Evolutionary conservation across 1,284 basidiomycete species (phyloP).

Genomic region (Ustilago trichophora): DNA sequence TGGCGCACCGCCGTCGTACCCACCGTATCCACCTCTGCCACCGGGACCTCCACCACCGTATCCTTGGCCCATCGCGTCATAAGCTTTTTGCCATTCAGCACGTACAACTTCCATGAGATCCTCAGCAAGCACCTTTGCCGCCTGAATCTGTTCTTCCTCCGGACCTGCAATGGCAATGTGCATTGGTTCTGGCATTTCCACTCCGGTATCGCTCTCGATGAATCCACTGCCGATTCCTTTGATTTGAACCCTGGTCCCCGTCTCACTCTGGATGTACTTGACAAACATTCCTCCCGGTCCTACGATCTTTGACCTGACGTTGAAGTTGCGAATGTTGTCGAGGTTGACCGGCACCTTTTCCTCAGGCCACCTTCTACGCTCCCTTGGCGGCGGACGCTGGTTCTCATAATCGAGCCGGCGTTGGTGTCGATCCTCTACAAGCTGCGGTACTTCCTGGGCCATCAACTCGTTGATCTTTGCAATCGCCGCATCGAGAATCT

Average conservation of each 20-base stretch:
- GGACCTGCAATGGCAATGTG: constrained; percentile 69
- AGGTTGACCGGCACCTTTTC: constrained; percentile 75
- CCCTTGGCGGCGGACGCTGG: constrained; percentile 44
- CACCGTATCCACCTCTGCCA: constrained; percentile 11
- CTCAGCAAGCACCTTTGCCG: constrained; percentile 55
- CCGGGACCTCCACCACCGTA: constrained; percentile 4
- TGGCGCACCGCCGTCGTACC: constrained; percentile 11
- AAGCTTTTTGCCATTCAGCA: constrained; percentile 60
- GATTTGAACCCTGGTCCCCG: constrained; percentile 95
- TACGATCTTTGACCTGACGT: constrained; percentile 95
- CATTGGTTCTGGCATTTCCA: constrained; percentile 89
- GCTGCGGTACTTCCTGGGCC: constrained; percentile 73
- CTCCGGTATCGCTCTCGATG: constrained; percentile 90
- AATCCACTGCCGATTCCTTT: constrained; percentile 95
- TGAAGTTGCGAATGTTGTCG: constrained; percentile 93
- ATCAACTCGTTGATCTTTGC: constrained; percentile 87
- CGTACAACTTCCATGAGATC: constrained; percentile 63
- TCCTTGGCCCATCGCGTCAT: constrained; percentile 30
- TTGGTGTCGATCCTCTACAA: constrained; percentile 59
- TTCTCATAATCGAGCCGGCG: constrained; percentile 48
- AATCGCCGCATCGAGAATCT: constrained; percentile 79
- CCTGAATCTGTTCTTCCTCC: constrained; percentile 54
- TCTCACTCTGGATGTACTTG: constrained; percentile 97
- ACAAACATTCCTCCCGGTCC: constrained; percentile 91
- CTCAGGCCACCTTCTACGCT: constrained; percentile 56